A percentile compares a stretch with the other conserved stretches of the same genome.
phyloP scores from a whole-genome alignment of 257 asterid species.

The Capsicum chinense region DNA sequence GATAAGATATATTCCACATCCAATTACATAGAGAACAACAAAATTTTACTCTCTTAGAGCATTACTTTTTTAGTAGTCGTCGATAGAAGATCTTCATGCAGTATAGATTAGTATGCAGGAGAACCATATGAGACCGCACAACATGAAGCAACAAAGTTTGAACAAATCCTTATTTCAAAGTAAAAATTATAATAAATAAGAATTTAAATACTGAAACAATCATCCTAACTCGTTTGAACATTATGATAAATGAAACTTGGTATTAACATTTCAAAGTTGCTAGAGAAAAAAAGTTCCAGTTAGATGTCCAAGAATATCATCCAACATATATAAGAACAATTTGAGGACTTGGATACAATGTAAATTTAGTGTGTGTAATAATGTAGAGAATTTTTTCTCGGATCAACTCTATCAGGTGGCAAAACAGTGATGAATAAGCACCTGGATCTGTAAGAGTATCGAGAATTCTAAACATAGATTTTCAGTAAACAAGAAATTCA shows the following conservation, averaged over 20 bases:
- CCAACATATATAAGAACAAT: no score
- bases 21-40: slow-evolving; percentile 33
- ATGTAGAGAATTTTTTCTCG: no score
- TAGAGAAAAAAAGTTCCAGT: neutral
- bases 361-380: no score
- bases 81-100: slow-evolving; percentile 54
- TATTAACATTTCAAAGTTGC: neutral
- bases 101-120: slow-evolving; percentile 46
- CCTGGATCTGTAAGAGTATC: no score
- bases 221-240: neutral
- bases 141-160: slow-evolving; percentile 39
- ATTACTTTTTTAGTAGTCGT: slow-evolving; percentile 46
- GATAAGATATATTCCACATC: slow-evolving; percentile 20
- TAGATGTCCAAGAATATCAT: no score
- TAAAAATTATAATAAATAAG: slow-evolving; percentile 11
- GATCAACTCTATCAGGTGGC: no score
- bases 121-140: slow-evolving; percentile 38
- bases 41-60: slow-evolving; percentile 16
- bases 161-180: slow-evolving; percentile 37
- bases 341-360: no score
- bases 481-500: neutral
- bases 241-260: neutral
- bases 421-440: no score
- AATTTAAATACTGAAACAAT: neutral
- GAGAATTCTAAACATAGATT: no score